Base-by-base conservation (phyloP, 1,284 basidiomycete genomes). In the Trichosporon ovoides region DNA sequence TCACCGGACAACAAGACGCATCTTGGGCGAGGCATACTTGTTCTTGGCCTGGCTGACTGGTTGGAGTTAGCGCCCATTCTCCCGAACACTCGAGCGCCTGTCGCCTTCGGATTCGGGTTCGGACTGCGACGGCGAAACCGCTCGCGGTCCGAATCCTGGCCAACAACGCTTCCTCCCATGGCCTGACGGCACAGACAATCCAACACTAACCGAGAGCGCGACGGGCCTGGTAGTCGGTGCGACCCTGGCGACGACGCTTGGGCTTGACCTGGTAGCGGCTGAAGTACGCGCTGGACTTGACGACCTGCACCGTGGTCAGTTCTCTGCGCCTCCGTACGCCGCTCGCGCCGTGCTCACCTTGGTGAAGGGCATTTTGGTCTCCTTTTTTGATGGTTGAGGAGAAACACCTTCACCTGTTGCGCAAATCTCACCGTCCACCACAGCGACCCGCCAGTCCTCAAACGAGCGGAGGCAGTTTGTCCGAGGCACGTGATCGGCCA, bases 11-110 rank as follows among this genome's bases (percentile, higher is more conserved):
- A 97, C 94, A 52, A 98, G 87, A 63, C 95, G 90, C 83, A 97
- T 98, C 83, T 98, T 98, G 65, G 93, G 94, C 37, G 92, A 91
- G 73, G 96, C 95, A 82, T 98, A 98, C 84, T 98, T 98, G 88
- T 98, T 98, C 86, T 98, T 99, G 67, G 95, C 93, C 85, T 99
- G 96, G 60, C 89, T 54, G 52, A 38, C 13, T 28, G 28, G 28
- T 31, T 5, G 9, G 11, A 7, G 48, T 50, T 50, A 50, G 48
- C 48, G 5, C 24, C 24, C 9, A 13, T 31, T 31, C 28, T 9
- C 9, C 28, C n/a, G 18, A 20, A 43, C 19, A 43, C 18, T 19
- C 19, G 40, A 22, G n/a, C 9, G 16, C 20, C 18, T 20, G 20
- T 3, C n/a, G 13, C 20, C 46, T 31, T 31, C 3, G 11, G 16